These are phyloP conservation scores for Pyrenophora graminea DNA, from an alignment of 2,329 filamentous ascomycete species.

Conservation along the genomic window DNA sequence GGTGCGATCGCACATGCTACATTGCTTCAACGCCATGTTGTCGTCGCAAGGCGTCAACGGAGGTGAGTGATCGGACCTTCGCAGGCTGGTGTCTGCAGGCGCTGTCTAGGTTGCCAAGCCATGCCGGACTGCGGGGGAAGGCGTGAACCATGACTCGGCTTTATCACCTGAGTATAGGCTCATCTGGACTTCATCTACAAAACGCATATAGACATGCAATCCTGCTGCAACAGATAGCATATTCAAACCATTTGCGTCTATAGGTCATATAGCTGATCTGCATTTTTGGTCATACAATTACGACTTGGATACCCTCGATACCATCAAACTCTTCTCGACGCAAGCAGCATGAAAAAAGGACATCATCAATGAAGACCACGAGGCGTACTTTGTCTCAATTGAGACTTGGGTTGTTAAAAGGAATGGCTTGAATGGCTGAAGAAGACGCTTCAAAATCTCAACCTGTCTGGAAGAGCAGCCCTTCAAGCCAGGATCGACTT, in stretches of 20 bases:
- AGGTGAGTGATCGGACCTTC: conserved; percentile 20
- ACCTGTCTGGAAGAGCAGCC: conserved; percentile 14
- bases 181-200: conserved; percentile 37
- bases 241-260: conserved; percentile 18
- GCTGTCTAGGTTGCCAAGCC: conserved; percentile 21
- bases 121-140: conserved; percentile 36
- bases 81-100: conserved; percentile 20
- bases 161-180: conserved; percentile 28
- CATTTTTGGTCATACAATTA: background rate
- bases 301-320: background rate
- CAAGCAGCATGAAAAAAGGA: too few relatives aligned
- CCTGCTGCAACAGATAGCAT: conserved; percentile 29
- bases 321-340: background rate
- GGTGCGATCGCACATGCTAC: conserved; percentile 55
- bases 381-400: background rate
- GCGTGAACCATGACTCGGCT: conserved; percentile 35
- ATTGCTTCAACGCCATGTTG: conserved; percentile 46
- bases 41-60: conserved; percentile 14
- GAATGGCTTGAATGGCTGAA: background rate
- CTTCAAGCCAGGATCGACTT: conserved; percentile 16
- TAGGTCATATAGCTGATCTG: conserved; percentile 7
- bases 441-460: conserved; percentile 2
- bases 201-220: conserved; percentile 30
- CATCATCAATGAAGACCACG: too few relatives aligned
- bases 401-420: background rate